Conservation (phyloP, 2,329 filamentous ascomycete species). For the Hypoxylon sp. region DNA sequence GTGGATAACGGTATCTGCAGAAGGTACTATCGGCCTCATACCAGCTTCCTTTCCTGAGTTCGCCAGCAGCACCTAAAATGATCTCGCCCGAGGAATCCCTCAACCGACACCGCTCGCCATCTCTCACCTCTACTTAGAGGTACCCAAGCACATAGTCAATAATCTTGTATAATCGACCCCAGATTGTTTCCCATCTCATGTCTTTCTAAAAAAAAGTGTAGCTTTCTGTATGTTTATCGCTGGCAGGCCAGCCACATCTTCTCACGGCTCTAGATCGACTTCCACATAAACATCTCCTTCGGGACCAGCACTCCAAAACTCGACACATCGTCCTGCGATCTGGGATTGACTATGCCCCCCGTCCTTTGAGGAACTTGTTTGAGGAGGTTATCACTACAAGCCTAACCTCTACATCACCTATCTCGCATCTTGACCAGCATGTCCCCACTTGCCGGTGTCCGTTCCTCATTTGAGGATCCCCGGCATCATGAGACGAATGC, state of each 20-base stretch:
- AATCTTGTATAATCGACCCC: background rate
- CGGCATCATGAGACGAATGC: constrained; percentile 41
- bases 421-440: constrained; percentile 9
- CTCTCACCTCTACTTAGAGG: background rate
- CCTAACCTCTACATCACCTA: background rate
- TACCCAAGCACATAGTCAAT: background rate
- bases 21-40: background rate
- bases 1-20: background rate
- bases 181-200: background rate
- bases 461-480: constrained; percentile 6
- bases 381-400: background rate
- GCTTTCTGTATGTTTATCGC: background rate
- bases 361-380: background rate
- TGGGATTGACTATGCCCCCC: constrained; percentile 9
- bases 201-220: background rate
- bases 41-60: background rate
- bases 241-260: background rate
- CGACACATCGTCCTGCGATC: background rate
- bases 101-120: background rate
- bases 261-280: background rate
- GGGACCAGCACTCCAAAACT: background rate
- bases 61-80: background rate
- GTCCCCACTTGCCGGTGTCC: constrained; percentile 7
- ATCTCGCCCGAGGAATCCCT: background rate
- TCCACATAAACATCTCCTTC: background rate